phyloP scores from a whole-genome alignment of 176 grass and related monocot genomes.

The Echinochloa phyllopogon region DNA sequence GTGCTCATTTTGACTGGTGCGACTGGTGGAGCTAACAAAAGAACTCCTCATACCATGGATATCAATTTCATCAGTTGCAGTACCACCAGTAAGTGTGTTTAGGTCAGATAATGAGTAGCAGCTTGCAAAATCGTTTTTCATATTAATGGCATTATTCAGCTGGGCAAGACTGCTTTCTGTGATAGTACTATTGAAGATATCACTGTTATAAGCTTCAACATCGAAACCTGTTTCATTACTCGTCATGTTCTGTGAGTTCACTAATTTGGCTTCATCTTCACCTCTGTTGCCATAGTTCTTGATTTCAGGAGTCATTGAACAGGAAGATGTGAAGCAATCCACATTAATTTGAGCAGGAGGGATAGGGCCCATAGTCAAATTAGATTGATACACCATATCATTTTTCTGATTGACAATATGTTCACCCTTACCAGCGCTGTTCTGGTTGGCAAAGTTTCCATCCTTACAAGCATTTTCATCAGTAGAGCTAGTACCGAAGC shows the following conservation, averaged over 20 bases:
- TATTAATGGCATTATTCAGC: slow-evolving; percentile 60
- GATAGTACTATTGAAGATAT: slow-evolving; percentile 62
- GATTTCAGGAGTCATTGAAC: slow-evolving; percentile 53
- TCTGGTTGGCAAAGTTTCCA: slow-evolving; percentile 50
- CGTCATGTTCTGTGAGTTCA: slow-evolving; percentile 40
- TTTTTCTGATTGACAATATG: slow-evolving; percentile 45
- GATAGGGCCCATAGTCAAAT: slow-evolving; percentile 46
- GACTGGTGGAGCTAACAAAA: slow-evolving; percentile 64
- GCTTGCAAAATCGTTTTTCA: slow-evolving; percentile 64
- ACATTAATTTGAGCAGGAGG: slow-evolving; percentile 55
- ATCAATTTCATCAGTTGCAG: slow-evolving; percentile 62
- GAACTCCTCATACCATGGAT: slow-evolving; percentile 46
- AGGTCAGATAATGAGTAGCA: slow-evolving; percentile 61
- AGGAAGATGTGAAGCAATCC: slow-evolving; percentile 56
- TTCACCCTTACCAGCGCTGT: slow-evolving; percentile 32
- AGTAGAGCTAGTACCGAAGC: slow-evolving; percentile 54
- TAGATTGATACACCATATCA: slow-evolving; percentile 49
- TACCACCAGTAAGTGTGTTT: slow-evolving; percentile 57
- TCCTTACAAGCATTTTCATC: slow-evolving; percentile 48
- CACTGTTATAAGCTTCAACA: slow-evolving; percentile 55
- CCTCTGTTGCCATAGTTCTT: slow-evolving; percentile 48
- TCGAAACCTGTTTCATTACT: slow-evolving; percentile 56
- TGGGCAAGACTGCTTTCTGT: slow-evolving; percentile 61
- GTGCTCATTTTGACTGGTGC: slow-evolving; percentile 54
- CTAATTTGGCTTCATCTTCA: slow-evolving; percentile 44